Percentiles rank a stretch among this genome's conserved stretches.
Conservation (phyloP, 1,284 basidiomycete genomes). For the Papiliotrema fonsecae region DNA sequence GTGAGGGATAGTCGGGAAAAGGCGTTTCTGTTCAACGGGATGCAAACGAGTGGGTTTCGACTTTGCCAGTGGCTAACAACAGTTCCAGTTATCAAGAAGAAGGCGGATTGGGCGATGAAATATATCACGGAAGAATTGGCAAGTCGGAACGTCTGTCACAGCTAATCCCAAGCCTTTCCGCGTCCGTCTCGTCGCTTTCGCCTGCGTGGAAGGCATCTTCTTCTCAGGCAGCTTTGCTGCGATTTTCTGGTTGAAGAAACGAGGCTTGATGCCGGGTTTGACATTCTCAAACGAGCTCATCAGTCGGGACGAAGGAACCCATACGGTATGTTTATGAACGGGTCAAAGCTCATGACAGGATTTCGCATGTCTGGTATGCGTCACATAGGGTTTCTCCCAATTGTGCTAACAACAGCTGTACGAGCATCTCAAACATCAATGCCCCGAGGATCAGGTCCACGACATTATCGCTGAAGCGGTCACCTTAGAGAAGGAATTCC, state of each 20-base stretch:
- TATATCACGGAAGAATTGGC: slow-evolving; percentile 75
- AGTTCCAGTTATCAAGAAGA: slow-evolving; percentile 67
- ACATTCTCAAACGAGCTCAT: slow-evolving; percentile 96
- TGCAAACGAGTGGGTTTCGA: slow-evolving; percentile 50
- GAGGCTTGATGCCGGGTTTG: slow-evolving; percentile 94
- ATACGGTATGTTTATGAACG: slow-evolving; percentile 57
- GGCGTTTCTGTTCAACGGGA: slow-evolving; percentile 53
- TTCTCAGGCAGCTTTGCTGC: slow-evolving; percentile 91
- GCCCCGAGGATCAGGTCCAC: slow-evolving; percentile 68
- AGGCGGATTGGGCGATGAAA: slow-evolving; percentile 84
- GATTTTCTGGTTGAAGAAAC: slow-evolving; percentile 99
- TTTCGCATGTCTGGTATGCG: slow-evolving; percentile 47
- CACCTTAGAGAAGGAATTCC: slow-evolving; percentile 71
- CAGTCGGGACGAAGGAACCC: slow-evolving; percentile 92
- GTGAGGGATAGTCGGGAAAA: slow-evolving; percentile 54
- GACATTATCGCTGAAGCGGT: slow-evolving; percentile 76
- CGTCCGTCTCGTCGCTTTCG: slow-evolving; percentile 86
- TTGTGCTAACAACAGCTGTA: slow-evolving; percentile 67
- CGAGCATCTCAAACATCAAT: slow-evolving; percentile 64
- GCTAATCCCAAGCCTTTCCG: slow-evolving; percentile 63
- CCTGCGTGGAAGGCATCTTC: slow-evolving; percentile 95
- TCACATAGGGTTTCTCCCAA: too few species aligned
- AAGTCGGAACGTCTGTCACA: slow-evolving; percentile 5
- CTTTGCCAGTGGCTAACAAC: slow-evolving; percentile 7
- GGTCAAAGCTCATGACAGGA: slow-evolving; percentile 48